Percentiles rank a stretch among this genome's conserved stretches.
phyloP scores from a whole-genome alignment of 2,329 filamentous ascomycete species.

The Ascochyta koolunga region DNA sequence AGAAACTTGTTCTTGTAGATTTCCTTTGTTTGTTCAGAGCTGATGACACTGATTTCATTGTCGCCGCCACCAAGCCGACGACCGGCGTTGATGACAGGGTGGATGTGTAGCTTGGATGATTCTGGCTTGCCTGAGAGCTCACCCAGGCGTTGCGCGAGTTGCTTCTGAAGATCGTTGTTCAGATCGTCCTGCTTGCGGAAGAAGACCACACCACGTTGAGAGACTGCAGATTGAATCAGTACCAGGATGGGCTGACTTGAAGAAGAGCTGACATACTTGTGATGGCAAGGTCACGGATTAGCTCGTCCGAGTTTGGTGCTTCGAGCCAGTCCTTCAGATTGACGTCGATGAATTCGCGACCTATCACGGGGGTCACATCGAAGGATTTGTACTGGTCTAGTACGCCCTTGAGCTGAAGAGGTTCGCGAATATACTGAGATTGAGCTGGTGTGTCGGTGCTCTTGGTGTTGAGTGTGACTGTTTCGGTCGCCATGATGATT shows the following conservation, averaged over 20 bases:
- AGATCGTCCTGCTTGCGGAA: slow-evolving; percentile 60
- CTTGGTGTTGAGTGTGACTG: slow-evolving; percentile 19
- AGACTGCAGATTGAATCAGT: slow-evolving; percentile 43
- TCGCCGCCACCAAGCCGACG: slow-evolving; percentile 30
- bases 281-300: slow-evolving; percentile 67
- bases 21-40: slow-evolving; percentile 42
- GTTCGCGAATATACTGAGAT: slow-evolving; percentile 15
- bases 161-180: slow-evolving; percentile 60
- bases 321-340: slow-evolving; percentile 69
- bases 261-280: slow-evolving; percentile 30
- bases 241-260: too few relatives aligned
- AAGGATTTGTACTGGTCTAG: slow-evolving; percentile 61
- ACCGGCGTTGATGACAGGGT: slow-evolving; percentile 60
- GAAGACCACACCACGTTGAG: slow-evolving; percentile 61
- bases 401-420: slow-evolving; percentile 50
- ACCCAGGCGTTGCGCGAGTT: slow-evolving; percentile 61
- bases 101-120: slow-evolving; percentile 65
- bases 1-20: slow-evolving; percentile 37
- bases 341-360: slow-evolving; percentile 63
- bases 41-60: slow-evolving; percentile 49
- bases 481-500: slow-evolving; percentile 24
- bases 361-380: slow-evolving; percentile 67
- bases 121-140: slow-evolving; percentile 63
- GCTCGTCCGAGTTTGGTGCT: slow-evolving; percentile 67
- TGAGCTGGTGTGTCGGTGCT: slow-evolving; percentile 7